Conservation (phyloP, 192 early-diverging fungal genomes). For the Chytriomyces confervae region DNA sequence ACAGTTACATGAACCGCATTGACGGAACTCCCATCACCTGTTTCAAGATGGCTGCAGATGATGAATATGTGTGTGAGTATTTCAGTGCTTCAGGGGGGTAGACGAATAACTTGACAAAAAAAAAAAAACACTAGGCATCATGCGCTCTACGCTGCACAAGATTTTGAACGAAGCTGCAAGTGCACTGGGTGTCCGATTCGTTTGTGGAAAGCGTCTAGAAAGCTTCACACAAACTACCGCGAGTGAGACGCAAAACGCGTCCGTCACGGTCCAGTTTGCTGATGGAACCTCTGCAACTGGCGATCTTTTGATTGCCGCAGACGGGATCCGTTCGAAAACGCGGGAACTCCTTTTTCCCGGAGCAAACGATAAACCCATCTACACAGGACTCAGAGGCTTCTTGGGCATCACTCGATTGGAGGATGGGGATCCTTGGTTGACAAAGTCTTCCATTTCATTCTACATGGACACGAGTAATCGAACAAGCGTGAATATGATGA, state of each 20-base stretch:
- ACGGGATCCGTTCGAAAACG: slow-evolving; percentile 23
- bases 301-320: slow-evolving; percentile 31
- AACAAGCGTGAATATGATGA: background rate
- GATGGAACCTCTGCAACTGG: slow-evolving; percentile 12
- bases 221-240: background rate
- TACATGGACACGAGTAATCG: background rate
- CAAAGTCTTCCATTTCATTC: background rate
- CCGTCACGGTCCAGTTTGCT: slow-evolving; percentile 21
- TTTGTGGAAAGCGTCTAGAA: slow-evolving; percentile 4
- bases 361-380: slow-evolving; percentile 20
- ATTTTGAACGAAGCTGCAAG: background rate
- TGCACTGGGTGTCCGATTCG: background rate
- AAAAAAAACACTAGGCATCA: background rate
- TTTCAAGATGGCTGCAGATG: background rate
- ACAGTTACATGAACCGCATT: background rate
- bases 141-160: background rate
- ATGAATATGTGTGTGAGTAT: background rate
- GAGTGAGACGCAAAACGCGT: background rate
- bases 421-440: background rate
- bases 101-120: too few relatives aligned
- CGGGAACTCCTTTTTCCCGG: slow-evolving; percentile 39
- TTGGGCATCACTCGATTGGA: slow-evolving; percentile 10
- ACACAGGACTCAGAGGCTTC: background rate
- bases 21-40: background rate
- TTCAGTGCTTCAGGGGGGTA: too few relatives aligned